phyloP scores from a whole-genome alignment of 306 rosid genomes.

The Quercus ilex region DNA sequence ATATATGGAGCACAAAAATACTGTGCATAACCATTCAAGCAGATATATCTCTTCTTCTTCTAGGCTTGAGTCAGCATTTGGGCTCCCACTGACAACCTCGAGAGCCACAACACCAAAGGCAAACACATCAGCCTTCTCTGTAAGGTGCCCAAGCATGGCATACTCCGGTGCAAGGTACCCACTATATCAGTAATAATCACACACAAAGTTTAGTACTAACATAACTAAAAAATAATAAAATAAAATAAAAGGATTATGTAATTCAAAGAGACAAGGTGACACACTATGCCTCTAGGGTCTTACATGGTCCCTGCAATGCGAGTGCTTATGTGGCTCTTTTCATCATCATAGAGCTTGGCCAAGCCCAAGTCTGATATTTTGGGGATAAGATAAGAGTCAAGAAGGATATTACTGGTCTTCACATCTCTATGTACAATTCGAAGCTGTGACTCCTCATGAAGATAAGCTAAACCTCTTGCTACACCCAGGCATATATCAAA shows the following conservation, averaged over 20 bases:
- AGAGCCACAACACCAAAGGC: constrained; percentile 83
- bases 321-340: constrained; percentile 76
- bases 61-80: constrained; percentile 58
- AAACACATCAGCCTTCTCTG: constrained; percentile 87
- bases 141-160: constrained; percentile 89
- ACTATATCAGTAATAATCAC: constrained; percentile 30
- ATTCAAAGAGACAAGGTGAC: not conserved
- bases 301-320: constrained; percentile 84
- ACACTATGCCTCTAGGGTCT: constrained; percentile 10
- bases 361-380: no score
- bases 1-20: not conserved
- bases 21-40: constrained; percentile 64
- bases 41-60: constrained; percentile 62
- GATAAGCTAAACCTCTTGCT: no score
- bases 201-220: not conserved
- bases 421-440: no score
- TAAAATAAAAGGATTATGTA: not conserved
- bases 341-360: constrained; percentile 19
- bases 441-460: no score
- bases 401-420: no score
- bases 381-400: no score
- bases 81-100: constrained; percentile 73
- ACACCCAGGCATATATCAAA: no score
- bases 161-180: constrained; percentile 92
- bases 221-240: not conserved